Evolutionary conservation across 371 early-diverging fungal species (phyloP), one percentile per base, ranked within the genome.

Genomic region (Zopfochytrium polystomum): DNA sequence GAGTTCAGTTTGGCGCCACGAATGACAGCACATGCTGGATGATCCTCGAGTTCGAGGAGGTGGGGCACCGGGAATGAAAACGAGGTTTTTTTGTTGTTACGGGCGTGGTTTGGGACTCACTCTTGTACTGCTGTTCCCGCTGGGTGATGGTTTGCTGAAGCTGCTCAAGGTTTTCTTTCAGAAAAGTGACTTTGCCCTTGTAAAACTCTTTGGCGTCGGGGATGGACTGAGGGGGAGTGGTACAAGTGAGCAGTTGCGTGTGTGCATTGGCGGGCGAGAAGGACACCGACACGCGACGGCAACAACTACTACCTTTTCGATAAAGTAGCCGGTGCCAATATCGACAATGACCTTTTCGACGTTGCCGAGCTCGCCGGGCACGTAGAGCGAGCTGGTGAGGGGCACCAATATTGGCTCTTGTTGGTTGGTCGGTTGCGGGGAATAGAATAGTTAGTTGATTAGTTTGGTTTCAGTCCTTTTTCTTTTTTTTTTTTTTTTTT

Each of bases 271-370:
- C 18, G 13, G 55, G 11, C 15, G 0, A 48, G 27, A 13, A 55
- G 25, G 13, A 55, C 23, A 7, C 18, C 20, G 6, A 32, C 47
- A 49, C 13, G 26, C 20, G n/a, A 29, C 52, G 13, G 46, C 22
- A 18, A 38, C 13, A 29, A n/a, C n/a, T 44, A 55, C 25, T 67
- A 88, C 90, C 87, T 95, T 95, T 73, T 93, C 93, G 22, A 93
- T 86, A 63, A 85, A 93, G 71, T 96, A 96, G 27, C 97, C 97
- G 7, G 97, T 94, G 47, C 96, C 97, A 48, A 95, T 86, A 76
- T 96, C 97, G 0, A 96, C 91, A 66, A 94, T 86, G 2, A 95
- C 93, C 54, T 85, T 91, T 52, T 87, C 84, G 13, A 85, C 81
- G 63, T 91, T 78, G 26, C 83, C 77, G 38, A 95, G 74, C 70